These are phyloP conservation scores for Ophiobolus disseminans DNA, from an alignment of 2,329 filamentous ascomycete genomes.

Conservation along the genomic window DNA sequence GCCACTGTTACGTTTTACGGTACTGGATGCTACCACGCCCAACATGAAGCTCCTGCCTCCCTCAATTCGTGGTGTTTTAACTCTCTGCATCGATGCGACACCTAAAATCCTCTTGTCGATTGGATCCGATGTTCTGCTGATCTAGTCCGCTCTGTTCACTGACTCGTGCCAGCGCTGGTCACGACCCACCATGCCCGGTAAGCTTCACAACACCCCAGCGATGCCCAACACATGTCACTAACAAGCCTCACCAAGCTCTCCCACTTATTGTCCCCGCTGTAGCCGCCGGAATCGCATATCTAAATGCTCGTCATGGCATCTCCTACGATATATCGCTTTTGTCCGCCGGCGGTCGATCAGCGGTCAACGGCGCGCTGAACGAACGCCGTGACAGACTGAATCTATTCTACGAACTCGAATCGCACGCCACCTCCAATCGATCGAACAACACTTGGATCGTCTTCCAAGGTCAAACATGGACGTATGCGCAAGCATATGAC, in stretches of 20 bases:
- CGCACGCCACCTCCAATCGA: conserved; percentile 37
- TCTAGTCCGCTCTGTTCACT: background rate
- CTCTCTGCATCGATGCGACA: background rate
- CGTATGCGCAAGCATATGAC: conserved; percentile 46
- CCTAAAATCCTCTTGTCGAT: background rate
- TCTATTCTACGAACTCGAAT: conserved; percentile 51
- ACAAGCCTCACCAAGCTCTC: conserved; percentile 25
- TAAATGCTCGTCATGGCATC: conserved; percentile 73
- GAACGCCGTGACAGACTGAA: conserved; percentile 69
- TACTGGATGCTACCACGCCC: background rate
- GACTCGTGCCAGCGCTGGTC: background rate
- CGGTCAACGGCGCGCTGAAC: conserved; percentile 54
- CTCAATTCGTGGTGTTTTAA: background rate
- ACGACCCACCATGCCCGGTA: conserved; percentile 15
- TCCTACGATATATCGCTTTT: conserved; percentile 67
- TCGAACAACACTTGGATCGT: conserved; percentile 42
- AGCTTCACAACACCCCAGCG: background rate
- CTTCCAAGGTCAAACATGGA: conserved; percentile 42
- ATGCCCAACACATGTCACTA: background rate
- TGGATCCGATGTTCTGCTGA: background rate
- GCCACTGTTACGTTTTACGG: background rate
- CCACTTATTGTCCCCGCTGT: conserved; percentile 42
- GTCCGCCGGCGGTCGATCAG: conserved; percentile 58
- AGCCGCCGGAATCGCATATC: conserved; percentile 61
- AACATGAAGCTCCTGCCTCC: background rate